A percentile compares a stretch with the other conserved stretches of the same genome.
phyloP scores from a whole-genome alignment of 2,329 filamentous ascomycete genomes.

The Botrytis cinerea region DNA sequence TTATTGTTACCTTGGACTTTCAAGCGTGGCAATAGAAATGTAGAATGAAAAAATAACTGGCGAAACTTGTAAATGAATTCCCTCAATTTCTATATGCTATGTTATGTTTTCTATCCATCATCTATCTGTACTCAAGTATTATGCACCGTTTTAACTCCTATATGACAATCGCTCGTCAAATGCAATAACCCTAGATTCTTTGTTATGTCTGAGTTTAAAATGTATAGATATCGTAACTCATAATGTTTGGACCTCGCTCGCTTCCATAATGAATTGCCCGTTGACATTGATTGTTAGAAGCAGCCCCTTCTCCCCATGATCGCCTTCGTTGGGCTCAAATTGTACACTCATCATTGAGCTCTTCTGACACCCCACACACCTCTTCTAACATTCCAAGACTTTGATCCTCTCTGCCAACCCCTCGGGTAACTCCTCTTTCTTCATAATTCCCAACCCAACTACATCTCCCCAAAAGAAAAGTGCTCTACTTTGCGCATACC shows the following conservation, averaged over 20 bases:
- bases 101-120: neutral
- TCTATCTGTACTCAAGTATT: neutral
- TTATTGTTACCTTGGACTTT: neutral
- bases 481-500: slow-evolving; percentile 86
- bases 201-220: neutral
- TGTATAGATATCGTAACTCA: neutral
- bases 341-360: neutral
- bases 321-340: neutral
- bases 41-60: neutral
- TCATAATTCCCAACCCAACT: slow-evolving; percentile 72
- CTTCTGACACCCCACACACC: no score
- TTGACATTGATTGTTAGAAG: neutral
- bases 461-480: slow-evolving; percentile 96
- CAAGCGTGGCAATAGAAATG: neutral
- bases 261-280: no score
- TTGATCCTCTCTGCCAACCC: slow-evolving; percentile 67
- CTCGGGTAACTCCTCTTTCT: slow-evolving; percentile 72
- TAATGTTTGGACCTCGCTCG: neutral
- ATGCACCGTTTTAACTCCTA: neutral
- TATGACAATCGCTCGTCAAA: neutral
- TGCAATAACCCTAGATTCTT: neutral
- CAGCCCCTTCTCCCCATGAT: neutral
- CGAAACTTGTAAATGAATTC: no score
- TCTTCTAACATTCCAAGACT: slow-evolving; percentile 60
- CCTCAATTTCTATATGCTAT: neutral